Percentiles rank a stretch among this genome's conserved stretches.
phyloP scores from a whole-genome alignment of 768 basidiomycete species.

The Termitomyces titanicus region DNA sequence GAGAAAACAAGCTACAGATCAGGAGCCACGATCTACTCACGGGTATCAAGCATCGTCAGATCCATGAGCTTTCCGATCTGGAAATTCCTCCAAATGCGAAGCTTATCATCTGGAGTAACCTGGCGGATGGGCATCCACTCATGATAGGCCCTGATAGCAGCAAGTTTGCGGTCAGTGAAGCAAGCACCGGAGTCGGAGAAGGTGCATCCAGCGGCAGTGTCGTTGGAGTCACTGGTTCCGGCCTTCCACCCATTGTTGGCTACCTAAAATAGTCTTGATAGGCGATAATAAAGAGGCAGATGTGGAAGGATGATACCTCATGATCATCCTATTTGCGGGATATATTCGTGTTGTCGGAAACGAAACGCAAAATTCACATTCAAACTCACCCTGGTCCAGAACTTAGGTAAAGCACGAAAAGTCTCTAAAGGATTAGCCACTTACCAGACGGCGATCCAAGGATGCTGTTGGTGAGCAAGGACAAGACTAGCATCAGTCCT shows the following conservation, averaged over 20 bases:
- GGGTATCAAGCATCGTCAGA: slow-evolving; percentile 60
- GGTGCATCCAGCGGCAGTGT: slow-evolving; percentile 44
- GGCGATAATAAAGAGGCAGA: neutral
- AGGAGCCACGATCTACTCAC: slow-evolving; percentile 23
- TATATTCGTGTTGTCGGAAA: neutral
- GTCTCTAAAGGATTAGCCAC: neutral
- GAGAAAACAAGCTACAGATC: neutral
- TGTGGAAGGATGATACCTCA: neutral
- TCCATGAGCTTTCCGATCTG: slow-evolving; percentile 59
- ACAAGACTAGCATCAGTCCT: slow-evolving; percentile 46
- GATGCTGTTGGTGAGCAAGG: slow-evolving; percentile 44
- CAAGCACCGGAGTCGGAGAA: slow-evolving; percentile 48
- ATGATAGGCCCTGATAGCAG: slow-evolving; percentile 56
- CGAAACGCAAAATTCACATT: neutral
- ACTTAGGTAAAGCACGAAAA: too few relatives aligned
- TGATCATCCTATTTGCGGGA: neutral
- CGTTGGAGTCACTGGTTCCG: slow-evolving; percentile 33
- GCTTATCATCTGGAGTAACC: slow-evolving; percentile 48
- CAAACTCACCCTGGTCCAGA: neutral
- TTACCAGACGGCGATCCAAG: slow-evolving; percentile 49
- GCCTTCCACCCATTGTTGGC: slow-evolving; percentile 7
- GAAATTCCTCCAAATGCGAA: slow-evolving; percentile 63
- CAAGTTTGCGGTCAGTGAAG: slow-evolving; percentile 48
- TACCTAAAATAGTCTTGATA: neutral
- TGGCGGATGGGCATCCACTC: slow-evolving; percentile 65